These are phyloP conservation scores for Aspergillus sp. DNA, from an alignment of 2,329 filamentous ascomycete species.

Conservation along the genomic window DNA sequence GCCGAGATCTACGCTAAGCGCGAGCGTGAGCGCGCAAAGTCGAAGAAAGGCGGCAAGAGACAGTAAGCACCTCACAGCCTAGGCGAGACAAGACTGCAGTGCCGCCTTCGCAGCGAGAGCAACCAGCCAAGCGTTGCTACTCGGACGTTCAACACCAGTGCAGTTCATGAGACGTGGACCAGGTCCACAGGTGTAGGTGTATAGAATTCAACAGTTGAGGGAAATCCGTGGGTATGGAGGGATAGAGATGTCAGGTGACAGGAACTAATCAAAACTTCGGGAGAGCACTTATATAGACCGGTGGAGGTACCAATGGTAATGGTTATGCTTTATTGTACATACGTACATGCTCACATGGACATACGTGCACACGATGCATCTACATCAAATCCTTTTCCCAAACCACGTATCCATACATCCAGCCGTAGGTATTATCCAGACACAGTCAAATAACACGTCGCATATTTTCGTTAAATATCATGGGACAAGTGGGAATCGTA, in stretches of 20 bases:
- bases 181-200: not conserved
- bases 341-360: not conserved
- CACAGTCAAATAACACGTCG: not conserved
- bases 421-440: not conserved
- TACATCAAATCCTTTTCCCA: not conserved
- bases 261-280: not conserved
- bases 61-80: conserved; percentile 24
- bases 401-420: not conserved
- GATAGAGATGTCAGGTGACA: not conserved
- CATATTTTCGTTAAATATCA: not conserved
- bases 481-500: not conserved
- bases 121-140: not conserved
- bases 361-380: not conserved
- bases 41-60: conserved; percentile 36
- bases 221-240: not conserved
- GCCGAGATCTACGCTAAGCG: conserved; percentile 84
- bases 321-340: not conserved
- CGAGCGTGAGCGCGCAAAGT: conserved; percentile 41
- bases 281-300: not conserved
- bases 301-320: not conserved
- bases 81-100: not conserved
- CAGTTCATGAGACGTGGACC: conserved; percentile 13
- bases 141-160: conserved; percentile 32
- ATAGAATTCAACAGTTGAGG: conserved; percentile 1
- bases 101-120: not conserved